These are phyloP conservation scores for Parastagonospora avenae DNA, from an alignment of 2,329 filamentous ascomycete species.

Conservation along the genomic window DNA sequence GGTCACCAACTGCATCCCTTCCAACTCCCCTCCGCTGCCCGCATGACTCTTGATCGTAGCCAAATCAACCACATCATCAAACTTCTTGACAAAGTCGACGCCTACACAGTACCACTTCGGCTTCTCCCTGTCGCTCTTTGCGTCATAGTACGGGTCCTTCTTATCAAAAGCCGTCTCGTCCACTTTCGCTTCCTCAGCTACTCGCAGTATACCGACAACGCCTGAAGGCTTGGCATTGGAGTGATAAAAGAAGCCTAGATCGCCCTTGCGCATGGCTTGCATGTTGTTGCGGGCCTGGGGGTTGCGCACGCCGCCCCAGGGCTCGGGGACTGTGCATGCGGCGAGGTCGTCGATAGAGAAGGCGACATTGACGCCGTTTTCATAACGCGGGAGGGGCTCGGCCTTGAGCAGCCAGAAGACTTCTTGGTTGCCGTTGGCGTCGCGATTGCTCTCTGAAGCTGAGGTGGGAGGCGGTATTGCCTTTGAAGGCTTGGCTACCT, in stretches of 20 bases:
- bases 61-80: constrained; percentile 71
- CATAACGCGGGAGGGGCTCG: constrained; percentile 81
- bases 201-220: constrained; percentile 86
- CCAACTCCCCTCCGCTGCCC: constrained; percentile 60
- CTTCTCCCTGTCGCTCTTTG: constrained; percentile 69
- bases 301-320: constrained; percentile 76
- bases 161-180: constrained; percentile 78
- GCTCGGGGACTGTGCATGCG: constrained; percentile 74
- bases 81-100: constrained; percentile 85
- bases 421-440: constrained; percentile 33
- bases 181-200: constrained; percentile 80
- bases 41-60: constrained; percentile 72
- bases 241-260: constrained; percentile 96
- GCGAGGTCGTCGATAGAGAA: constrained; percentile 94
- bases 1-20: constrained; percentile 82
- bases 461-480: constrained; percentile 15
- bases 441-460: constrained; percentile 31
- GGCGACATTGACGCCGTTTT: constrained; percentile 85
- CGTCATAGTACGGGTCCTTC: constrained; percentile 80
- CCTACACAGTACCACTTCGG: constrained; percentile 90
- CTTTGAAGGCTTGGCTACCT: constrained; percentile 8
- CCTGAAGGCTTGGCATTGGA: constrained; percentile 90
- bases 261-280: constrained; percentile 86
- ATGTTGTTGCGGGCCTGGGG: constrained; percentile 81
- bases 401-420: constrained; percentile 58